Conservation (phyloP, 441 rosid species). For the Eutrema salsugineum region DNA sequence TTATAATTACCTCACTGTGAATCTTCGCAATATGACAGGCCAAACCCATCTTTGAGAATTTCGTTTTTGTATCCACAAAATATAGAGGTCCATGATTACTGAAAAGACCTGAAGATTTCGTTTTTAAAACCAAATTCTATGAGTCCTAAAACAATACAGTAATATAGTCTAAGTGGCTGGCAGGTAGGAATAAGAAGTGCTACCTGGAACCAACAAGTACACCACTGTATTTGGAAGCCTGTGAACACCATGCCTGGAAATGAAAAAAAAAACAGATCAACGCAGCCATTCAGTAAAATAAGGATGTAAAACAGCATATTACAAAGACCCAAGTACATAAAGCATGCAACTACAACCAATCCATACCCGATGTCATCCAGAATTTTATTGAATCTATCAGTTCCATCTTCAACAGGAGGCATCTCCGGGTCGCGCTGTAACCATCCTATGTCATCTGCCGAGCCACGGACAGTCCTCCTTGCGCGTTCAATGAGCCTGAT, state of each 20-base stretch:
- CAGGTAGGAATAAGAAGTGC: constrained; percentile 6
- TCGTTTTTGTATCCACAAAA: constrained; percentile 77
- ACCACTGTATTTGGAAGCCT: constrained; percentile 77
- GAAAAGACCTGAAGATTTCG: constrained; percentile 72
- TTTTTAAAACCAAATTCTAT: background rate
- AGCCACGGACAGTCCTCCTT: constrained; percentile 86
- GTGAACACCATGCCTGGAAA: constrained; percentile 90
- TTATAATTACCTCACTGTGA: constrained; percentile 81
- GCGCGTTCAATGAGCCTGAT: constrained; percentile 83
- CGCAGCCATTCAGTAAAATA: constrained; percentile 28
- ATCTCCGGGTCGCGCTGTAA: constrained; percentile 61
- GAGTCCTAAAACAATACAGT: constrained; percentile 8
- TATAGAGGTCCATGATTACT: constrained; percentile 97
- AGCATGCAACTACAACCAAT: constrained; percentile 24
- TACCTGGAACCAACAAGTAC: constrained; percentile 95
- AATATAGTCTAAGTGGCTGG: background rate
- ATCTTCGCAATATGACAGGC: constrained; percentile 96
- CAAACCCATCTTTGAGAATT: constrained; percentile 89
- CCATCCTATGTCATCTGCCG: constrained; percentile 98
- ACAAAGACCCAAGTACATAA: constrained; percentile 2
- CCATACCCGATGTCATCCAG: constrained; percentile 76
- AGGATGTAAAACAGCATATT: constrained; percentile 11
- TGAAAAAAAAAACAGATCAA: constrained; percentile 15
- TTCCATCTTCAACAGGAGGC: constrained; percentile 92
- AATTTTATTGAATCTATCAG: constrained; percentile 66